These are phyloP conservation scores for Colletotrichum lindemuthianum DNA, from an alignment of 2,329 filamentous ascomycete genomes.

Conservation along the genomic window DNA sequence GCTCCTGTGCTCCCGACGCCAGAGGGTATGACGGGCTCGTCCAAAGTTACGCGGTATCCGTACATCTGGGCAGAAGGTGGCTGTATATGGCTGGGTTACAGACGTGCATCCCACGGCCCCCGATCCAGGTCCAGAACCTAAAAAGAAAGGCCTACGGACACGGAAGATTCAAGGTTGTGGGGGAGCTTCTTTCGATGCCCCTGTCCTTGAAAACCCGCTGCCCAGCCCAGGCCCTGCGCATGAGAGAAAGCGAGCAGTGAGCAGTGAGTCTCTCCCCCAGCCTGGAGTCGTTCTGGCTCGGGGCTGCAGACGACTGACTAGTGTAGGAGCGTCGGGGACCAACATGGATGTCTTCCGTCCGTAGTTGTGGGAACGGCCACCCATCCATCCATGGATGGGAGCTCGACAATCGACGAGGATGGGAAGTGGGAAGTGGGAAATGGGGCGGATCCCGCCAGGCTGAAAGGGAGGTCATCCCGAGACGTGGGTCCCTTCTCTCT, in stretches of 20 bases:
- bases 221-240: background rate
- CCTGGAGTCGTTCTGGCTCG: background rate
- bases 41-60: background rate
- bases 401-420: background rate
- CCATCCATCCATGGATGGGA: background rate
- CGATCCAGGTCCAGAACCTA: background rate
- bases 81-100: constrained; percentile 11
- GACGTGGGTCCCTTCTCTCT: too few relatives aligned
- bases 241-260: constrained; percentile 1
- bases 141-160: too few relatives aligned
- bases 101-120: background rate
- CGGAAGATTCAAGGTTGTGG: too few relatives aligned
- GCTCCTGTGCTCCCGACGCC: background rate
- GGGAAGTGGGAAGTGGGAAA: background rate
- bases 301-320: constrained; percentile 18
- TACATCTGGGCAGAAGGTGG: constrained; percentile 7
- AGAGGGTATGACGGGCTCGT: background rate
- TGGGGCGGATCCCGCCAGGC: too few relatives aligned
- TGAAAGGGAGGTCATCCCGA: too few relatives aligned
- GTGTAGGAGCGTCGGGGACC: background rate
- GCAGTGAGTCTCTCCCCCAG: background rate
- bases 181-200: too few relatives aligned
- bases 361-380: background rate
- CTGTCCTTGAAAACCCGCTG: too few relatives aligned
- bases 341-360: constrained; percentile 11